Conservation (phyloP, 2,329 filamentous ascomycete genomes). For the Davidsoniella australis region DNA sequence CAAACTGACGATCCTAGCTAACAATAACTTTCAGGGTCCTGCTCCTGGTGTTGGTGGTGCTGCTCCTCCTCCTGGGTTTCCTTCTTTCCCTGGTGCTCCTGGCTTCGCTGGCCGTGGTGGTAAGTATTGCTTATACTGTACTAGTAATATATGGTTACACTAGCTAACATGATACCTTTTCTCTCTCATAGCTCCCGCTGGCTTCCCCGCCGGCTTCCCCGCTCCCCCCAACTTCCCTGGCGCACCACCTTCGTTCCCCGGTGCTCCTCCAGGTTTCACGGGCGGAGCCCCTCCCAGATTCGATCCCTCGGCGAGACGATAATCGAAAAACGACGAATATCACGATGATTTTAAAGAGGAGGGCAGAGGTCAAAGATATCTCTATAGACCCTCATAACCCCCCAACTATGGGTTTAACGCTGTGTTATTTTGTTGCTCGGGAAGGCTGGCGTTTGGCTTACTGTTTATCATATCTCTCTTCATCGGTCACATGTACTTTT, state of each 20-base stretch:
- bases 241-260: slow-evolving; percentile 23
- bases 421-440: slow-evolving; percentile 12
- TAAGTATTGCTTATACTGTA: slow-evolving; percentile 23
- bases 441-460: slow-evolving; percentile 13
- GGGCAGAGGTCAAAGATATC: slow-evolving; percentile 4
- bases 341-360: slow-evolving; percentile 1
- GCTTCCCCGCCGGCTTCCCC: slow-evolving; percentile 32
- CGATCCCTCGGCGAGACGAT: slow-evolving; percentile 52
- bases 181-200: slow-evolving; percentile 24
- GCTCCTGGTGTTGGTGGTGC: slow-evolving; percentile 71
- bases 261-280: slow-evolving; percentile 35
- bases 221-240: slow-evolving; percentile 28
- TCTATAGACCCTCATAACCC: background rate
- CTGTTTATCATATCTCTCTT: slow-evolving; percentile 12
- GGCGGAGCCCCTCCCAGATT: slow-evolving; percentile 52
- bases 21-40: slow-evolving; percentile 38
- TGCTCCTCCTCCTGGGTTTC: slow-evolving; percentile 43
- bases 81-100: slow-evolving; percentile 33
- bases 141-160: background rate
- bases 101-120: slow-evolving; percentile 39
- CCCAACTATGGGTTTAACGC: slow-evolving; percentile 11
- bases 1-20: background rate
- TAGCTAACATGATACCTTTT: background rate
- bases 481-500: slow-evolving; percentile 10
- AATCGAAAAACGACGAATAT: slow-evolving; percentile 14